These are phyloP conservation scores for Aspergillus fischeri DNA, from an alignment of 2,329 filamentous ascomycete genomes.

Conservation along the genomic window DNA sequence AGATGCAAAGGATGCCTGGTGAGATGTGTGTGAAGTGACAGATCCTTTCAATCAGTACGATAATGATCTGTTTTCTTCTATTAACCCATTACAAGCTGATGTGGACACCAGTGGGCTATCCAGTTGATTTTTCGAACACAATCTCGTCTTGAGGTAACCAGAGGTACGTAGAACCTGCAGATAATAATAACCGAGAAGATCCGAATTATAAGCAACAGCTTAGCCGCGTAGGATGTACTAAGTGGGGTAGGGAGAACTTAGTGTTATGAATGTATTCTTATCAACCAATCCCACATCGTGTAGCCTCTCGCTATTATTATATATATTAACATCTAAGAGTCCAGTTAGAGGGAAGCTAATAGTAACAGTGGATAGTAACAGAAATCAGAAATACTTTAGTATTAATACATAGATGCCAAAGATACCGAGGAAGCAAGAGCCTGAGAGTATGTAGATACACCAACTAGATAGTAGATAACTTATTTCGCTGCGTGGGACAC, in stretches of 20 bases:
- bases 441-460: neutral
- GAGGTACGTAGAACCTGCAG: neutral
- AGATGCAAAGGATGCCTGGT: conserved; percentile 1
- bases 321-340: neutral
- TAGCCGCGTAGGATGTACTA: neutral
- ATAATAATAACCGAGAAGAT: neutral
- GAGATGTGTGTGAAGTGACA: neutral
- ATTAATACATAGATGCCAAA: neutral
- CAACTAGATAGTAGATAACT: neutral
- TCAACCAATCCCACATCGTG: neutral
- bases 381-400: neutral
- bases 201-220: neutral
- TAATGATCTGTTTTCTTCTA: neutral
- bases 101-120: neutral
- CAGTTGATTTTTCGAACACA: neutral
- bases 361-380: neutral
- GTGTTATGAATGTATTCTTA: neutral
- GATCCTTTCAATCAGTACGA: neutral
- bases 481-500: no score
- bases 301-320: neutral
- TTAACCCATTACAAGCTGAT: neutral
- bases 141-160: neutral
- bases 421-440: neutral
- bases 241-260: neutral
- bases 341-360: neutral